phyloP scores from a whole-genome alignment of 352 stramenopile genomes.

The Phytophthora crassamura region DNA sequence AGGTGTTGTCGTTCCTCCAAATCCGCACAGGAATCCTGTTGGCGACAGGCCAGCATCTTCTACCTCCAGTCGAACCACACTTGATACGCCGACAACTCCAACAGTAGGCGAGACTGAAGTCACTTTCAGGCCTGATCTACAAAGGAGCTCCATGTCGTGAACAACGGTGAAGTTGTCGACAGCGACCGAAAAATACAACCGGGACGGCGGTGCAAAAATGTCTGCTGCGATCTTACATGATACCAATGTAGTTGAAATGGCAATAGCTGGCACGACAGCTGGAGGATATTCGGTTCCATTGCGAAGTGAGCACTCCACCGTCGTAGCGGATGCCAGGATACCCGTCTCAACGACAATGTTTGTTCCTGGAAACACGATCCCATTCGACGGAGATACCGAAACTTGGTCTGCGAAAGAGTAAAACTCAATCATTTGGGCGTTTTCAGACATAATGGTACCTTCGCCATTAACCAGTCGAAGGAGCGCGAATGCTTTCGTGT shows the following conservation, averaged over 20 bases:
- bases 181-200: constrained; percentile 29
- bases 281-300: not conserved
- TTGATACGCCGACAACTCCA: constrained; percentile 30
- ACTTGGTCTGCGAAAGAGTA: constrained; percentile 16
- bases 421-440: constrained; percentile 47
- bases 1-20: constrained; percentile 24
- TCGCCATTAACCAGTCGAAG: constrained; percentile 38
- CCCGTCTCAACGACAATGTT: constrained; percentile 31
- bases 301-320: constrained; percentile 39
- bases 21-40: constrained; percentile 36
- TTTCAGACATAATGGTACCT: constrained; percentile 38
- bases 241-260: constrained; percentile 15
- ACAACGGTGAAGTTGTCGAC: constrained; percentile 33
- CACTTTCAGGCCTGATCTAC: constrained; percentile 19
- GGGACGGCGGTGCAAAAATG: not conserved
- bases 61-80: constrained; percentile 30
- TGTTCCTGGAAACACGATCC: constrained; percentile 42
- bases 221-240: constrained; percentile 26
- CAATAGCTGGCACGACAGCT: constrained; percentile 1
- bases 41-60: not conserved
- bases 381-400: constrained; percentile 33
- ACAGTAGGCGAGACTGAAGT: constrained; percentile 32
- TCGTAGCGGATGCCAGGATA: constrained; percentile 17
- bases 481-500: constrained; percentile 15
- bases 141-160: constrained; percentile 25